Evolutionary conservation across 805 yeast species (phyloP).

Genomic region (Candida anglica): DNA sequence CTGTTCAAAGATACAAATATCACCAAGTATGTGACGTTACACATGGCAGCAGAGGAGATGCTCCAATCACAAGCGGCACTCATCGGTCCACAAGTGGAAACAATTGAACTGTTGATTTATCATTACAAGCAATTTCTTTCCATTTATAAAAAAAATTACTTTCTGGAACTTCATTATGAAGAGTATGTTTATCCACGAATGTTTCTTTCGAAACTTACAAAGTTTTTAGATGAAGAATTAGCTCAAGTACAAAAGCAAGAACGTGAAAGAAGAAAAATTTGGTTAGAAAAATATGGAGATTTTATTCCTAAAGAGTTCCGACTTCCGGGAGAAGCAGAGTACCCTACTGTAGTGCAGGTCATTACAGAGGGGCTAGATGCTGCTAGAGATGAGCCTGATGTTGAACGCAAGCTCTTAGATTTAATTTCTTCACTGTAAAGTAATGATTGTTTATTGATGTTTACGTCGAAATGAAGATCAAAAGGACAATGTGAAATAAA

Average conservation of each 20-base stretch:
- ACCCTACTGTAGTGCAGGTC: conserved; percentile 37
- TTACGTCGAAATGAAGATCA: neutral
- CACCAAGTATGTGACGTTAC: conserved; percentile 19
- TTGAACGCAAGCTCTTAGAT: conserved; percentile 7
- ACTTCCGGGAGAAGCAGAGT: conserved; percentile 33
- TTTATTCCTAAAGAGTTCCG: conserved; percentile 37
- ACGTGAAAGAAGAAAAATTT: conserved; percentile 25
- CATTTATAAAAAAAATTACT: conserved; percentile 31
- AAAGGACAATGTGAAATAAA: neutral
- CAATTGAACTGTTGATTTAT: conserved; percentile 23
- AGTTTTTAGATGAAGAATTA: conserved; percentile 31
- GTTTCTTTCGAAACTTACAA: conserved; percentile 25
- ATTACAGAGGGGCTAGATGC: conserved; percentile 39
- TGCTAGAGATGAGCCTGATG: conserved; percentile 1
- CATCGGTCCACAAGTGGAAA: conserved; percentile 18
- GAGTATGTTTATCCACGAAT: conserved; percentile 34
- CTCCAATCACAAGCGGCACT: conserved; percentile 3
- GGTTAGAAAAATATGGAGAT: conserved; percentile 37
- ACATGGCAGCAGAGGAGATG: conserved; percentile 6
- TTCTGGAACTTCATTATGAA: conserved; percentile 36
- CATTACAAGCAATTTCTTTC: conserved; percentile 33
- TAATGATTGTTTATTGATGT: too few relatives aligned
- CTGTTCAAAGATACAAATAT: conserved; percentile 20
- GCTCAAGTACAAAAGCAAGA: conserved; percentile 29
- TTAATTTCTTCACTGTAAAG: conserved; percentile 7